Evolutionary conservation across 768 basidiomycete genomes (phyloP), one percentile per base, ranked within the genome.

Genomic region (Symmetrospora coprosmae): DNA sequence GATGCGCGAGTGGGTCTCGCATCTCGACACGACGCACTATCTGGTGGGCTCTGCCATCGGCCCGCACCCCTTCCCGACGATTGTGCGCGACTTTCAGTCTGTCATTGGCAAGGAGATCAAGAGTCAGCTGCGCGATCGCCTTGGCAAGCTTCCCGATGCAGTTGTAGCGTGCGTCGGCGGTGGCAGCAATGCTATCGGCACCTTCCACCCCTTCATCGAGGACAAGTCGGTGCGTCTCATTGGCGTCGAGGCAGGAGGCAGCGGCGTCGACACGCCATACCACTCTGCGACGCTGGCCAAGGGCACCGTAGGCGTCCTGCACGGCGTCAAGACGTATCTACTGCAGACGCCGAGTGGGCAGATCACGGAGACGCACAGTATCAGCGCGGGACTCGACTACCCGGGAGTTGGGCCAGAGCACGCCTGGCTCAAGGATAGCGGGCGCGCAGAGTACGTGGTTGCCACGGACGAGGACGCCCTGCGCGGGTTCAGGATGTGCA

Each of bases 391-490:
- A 19, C 76, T 94, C 41, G 90, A 96, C 73, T 96, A 96, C 74
- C 90, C 90, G 25, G 90, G 90, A 64, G 92, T 99, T 48, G 94
- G 94, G 21, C 94, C 94, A 8, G 94, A 99, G 73, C 94, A 97
- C 70, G 85, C 92, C 45, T 94, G 87, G 85, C 76, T 99, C 71
- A 96, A 96, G 74, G 90, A 96, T 70, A 85, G 84, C 2, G 86
- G 86, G 17, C 78, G 94, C 62, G 94, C 89, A 0, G 88, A 94
- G 70, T 99, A 97, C 71, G 81, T 86, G 19, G 83, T 79, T 14
- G 92, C 91, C 8, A 94, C 86, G 4, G 94, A 99, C 69, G 89
- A 94, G 72, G 78, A 99, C 67, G 89, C 89, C 4, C 76, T 97
- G 28, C 79, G 88, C 38, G 94, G 88, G 1, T 97, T 99, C 80